Evolutionary conservation across 805 yeast genomes (phyloP).

Genomic region (Tetrapisispora iriomotensis): DNA sequence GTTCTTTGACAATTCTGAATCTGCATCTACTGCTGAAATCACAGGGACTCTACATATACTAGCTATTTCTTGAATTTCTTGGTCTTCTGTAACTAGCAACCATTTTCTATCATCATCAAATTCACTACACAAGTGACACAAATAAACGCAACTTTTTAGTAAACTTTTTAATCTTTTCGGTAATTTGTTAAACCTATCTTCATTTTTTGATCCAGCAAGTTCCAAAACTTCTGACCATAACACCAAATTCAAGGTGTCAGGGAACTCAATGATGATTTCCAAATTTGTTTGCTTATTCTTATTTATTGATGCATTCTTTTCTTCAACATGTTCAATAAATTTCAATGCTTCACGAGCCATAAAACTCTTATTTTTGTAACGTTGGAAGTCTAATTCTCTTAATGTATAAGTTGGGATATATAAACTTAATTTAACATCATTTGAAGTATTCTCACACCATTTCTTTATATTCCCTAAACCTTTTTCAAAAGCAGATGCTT

Average conservation of each 20-base stretch:
- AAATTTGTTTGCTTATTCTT: conserved; percentile 3
- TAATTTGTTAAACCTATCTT: conserved; percentile 22
- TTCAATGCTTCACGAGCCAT: conserved; percentile 57
- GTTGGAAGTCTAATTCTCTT: conserved; percentile 48
- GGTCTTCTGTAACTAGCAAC: conserved; percentile 56
- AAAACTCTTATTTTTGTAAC: conserved; percentile 46
- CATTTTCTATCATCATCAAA: conserved; percentile 33
- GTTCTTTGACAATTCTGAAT: conserved; percentile 18
- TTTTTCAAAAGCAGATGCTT: conserved; percentile 57
- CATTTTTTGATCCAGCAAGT: conserved; percentile 4
- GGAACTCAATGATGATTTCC: conserved; percentile 38
- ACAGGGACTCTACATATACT: conserved; percentile 43
- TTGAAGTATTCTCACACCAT: conserved; percentile 38
- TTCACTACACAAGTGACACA: conserved; percentile 36
- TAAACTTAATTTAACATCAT: conserved; percentile 30
- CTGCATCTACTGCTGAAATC: conserved; percentile 29
- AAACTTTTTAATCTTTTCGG: conserved; percentile 47
- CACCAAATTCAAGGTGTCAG: conserved; percentile 28
- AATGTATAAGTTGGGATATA: conserved; percentile 46
- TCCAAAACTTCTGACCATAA: conserved; percentile 19
- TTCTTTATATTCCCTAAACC: conserved; percentile 59
- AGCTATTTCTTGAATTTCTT: conserved; percentile 44
- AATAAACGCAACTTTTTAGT: conserved; percentile 49
- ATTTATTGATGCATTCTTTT: not conserved
- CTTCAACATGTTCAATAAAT: conserved; percentile 41